These are phyloP conservation scores for Phialocephala sp. DNA, from an alignment of 2,329 filamentous ascomycete species.

Conservation along the genomic window DNA sequence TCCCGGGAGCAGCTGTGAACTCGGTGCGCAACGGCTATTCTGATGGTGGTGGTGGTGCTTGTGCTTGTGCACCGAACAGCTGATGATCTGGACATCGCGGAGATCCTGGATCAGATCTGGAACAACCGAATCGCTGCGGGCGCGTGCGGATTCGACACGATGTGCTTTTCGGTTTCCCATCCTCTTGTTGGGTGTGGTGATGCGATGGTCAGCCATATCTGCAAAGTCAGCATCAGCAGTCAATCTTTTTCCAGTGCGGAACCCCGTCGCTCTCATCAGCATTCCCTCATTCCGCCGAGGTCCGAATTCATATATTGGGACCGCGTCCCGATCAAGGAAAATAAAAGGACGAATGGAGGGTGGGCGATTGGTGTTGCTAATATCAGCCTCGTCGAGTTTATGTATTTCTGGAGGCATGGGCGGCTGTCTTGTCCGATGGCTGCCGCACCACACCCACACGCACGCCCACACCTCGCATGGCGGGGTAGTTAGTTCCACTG, in stretches of 20 bases:
- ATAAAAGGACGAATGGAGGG: not conserved
- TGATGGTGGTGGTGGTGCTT: not conserved
- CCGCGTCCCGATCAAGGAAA: not conserved
- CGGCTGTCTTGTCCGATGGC: slow-evolving; percentile 2
- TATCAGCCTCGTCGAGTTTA: not conserved
- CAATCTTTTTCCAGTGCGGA: not conserved
- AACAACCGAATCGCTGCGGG: not conserved
- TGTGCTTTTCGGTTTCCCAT: not conserved
- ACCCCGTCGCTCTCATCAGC: not conserved
- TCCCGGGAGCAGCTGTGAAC: not conserved
- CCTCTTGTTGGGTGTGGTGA: not conserved
- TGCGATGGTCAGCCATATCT: slow-evolving; percentile 8
- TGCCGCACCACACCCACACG: not conserved
- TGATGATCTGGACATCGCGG: not conserved
- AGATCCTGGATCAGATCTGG: slow-evolving; percentile 5
- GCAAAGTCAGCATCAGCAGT: slow-evolving; percentile 4
- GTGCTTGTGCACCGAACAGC: not conserved
- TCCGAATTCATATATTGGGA: not conserved
- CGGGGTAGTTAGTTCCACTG: slow-evolving; percentile 10
- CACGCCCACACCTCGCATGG: not conserved
- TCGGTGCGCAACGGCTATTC: not conserved
- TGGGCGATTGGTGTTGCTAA: not conserved
- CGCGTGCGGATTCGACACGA: not conserved
- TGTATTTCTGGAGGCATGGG: not conserved
- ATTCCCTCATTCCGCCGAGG: slow-evolving; percentile 1